Evolutionary conservation across 2,329 filamentous ascomycete species (phyloP).

Genomic region (Penicillium sp.): DNA sequence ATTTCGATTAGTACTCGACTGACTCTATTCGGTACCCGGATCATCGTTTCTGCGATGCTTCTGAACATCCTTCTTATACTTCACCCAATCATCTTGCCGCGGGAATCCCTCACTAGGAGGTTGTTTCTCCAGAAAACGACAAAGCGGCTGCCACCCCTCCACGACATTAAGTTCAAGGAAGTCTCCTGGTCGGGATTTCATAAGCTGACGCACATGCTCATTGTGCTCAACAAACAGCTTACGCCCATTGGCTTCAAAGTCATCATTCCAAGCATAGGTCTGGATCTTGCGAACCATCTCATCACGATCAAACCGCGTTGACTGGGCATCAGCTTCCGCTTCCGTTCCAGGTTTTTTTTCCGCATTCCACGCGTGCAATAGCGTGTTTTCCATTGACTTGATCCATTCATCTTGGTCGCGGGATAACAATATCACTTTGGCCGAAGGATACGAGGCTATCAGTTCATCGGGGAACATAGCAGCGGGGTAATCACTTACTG

Average conservation of each 20-base stretch:
- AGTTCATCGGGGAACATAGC: constrained; percentile 20
- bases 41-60: not conserved
- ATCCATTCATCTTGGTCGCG: constrained; percentile 21
- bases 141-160: not conserved
- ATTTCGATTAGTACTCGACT: no score
- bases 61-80: not conserved
- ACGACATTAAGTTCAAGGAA: not conserved
- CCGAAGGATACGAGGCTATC: constrained; percentile 23
- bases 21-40: no score
- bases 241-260: not conserved
- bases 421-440: constrained; percentile 23
- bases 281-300: not conserved
- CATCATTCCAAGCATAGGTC: not conserved
- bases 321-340: not conserved
- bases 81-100: not conserved
- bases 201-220: not conserved
- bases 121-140: not conserved
- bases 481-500: constrained; percentile 19
- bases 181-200: not conserved
- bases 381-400: not conserved
- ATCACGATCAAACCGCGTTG: not conserved
- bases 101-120: not conserved
- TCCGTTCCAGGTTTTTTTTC: not conserved
- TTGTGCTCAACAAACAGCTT: not conserved
- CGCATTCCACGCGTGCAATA: not conserved